Conservation (phyloP, 2,329 filamentous ascomycete genomes). For the Ambrosiella cleistominuta region DNA sequence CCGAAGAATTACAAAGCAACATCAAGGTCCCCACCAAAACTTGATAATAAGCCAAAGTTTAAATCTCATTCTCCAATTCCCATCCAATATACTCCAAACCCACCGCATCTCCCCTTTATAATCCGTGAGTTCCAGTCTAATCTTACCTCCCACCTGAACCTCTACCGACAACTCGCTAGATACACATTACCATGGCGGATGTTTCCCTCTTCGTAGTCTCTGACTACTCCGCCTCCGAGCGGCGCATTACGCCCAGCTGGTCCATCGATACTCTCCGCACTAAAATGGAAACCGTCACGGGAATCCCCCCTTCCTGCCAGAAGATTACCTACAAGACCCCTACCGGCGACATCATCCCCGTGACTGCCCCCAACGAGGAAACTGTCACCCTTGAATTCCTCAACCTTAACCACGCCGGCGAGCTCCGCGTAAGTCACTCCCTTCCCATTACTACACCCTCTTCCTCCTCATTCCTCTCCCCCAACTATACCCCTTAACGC, state of each 20-base stretch:
- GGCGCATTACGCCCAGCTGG: constrained; percentile 86
- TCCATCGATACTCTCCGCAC: constrained; percentile 65
- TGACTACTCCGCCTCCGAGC: constrained; percentile 65
- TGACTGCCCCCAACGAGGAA: constrained; percentile 60
- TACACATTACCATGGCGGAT: constrained; percentile 39
- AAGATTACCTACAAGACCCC: constrained; percentile 53
- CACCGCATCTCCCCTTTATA: too few species aligned
- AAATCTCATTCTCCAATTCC: too few species aligned
- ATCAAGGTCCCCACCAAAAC: too few species aligned
- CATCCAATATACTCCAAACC: too few species aligned
- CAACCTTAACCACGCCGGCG: constrained; percentile 54
- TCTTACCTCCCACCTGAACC: background rate
- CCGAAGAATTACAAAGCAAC: too few species aligned
- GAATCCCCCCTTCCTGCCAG: constrained; percentile 68
- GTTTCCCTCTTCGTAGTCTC: constrained; percentile 60
- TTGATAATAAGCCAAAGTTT: too few species aligned
- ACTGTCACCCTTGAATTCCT: constrained; percentile 44
- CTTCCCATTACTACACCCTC: background rate
- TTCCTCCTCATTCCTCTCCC: background rate
- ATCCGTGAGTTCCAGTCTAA: background rate
- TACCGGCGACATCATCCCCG: constrained; percentile 36
- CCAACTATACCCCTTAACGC: background rate
- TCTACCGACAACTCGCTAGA: background rate
- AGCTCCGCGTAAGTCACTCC: constrained; percentile 54
- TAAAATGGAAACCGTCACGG: constrained; percentile 85